These are phyloP conservation scores for Lentinula boryana DNA, from an alignment of 768 basidiomycete species.

Conservation along the genomic window DNA sequence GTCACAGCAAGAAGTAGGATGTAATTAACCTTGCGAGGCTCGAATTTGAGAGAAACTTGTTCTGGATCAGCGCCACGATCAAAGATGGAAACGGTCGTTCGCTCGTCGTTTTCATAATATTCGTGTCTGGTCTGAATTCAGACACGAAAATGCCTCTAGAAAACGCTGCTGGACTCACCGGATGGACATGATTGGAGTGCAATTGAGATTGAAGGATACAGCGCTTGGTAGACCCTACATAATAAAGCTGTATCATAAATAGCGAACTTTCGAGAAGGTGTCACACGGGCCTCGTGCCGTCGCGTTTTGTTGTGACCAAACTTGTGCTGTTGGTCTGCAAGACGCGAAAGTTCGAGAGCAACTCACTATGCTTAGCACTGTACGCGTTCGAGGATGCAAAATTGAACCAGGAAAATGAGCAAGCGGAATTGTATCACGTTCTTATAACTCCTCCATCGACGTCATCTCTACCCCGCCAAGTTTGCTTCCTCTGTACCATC, in stretches of 20 bases:
- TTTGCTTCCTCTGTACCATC: conserved; percentile 13
- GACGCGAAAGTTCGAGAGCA: not conserved
- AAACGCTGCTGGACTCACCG: not conserved
- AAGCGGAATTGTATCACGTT: not conserved
- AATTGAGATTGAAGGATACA: not conserved
- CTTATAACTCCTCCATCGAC: not conserved
- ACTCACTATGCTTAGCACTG: not conserved
- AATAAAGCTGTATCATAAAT: not conserved
- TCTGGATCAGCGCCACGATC: conserved; percentile 69
- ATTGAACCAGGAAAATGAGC: not conserved
- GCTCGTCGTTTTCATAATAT: conserved; percentile 84
- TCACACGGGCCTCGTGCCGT: not conserved
- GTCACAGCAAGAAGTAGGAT: not conserved
- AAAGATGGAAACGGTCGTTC: conserved; percentile 67
- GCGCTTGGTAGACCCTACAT: not conserved
- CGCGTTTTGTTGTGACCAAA: not conserved
- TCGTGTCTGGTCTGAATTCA: conserved; percentile 50
- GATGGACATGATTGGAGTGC: not conserved
- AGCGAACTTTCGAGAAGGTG: conserved; percentile 5
- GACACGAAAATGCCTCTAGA: not conserved
- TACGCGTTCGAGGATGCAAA: not conserved
- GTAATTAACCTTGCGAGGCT: conserved; percentile 55
- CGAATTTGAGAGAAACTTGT: conserved; percentile 55
- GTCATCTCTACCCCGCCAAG: not conserved
- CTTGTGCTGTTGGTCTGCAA: not conserved